A percentile compares a stretch with the other conserved stretches of the same genome.
Evolutionary conservation across 1,139 yeast species (phyloP).

Genomic region (Kodamaea sp.): DNA sequence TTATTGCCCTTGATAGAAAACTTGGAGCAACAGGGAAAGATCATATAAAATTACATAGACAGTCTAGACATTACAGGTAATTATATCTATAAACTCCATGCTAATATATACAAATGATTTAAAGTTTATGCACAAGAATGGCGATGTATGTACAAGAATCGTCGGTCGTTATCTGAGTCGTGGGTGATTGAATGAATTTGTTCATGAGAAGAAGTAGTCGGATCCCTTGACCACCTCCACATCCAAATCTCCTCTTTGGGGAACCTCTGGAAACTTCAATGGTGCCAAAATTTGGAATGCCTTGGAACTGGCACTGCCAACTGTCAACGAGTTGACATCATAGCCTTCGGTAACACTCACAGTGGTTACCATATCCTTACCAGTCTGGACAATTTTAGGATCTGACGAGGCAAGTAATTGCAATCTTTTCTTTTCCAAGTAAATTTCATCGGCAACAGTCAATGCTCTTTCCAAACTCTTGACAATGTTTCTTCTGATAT

Average conservation of each 20-base stretch:
- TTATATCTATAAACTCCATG: too few relatives aligned
- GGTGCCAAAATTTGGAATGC: slow-evolving; percentile 54
- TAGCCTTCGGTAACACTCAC: slow-evolving; percentile 60
- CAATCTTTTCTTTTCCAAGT: slow-evolving; percentile 66
- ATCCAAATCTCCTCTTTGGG: slow-evolving; percentile 82
- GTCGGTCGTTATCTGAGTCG: too few relatives aligned
- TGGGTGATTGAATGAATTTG: too few relatives aligned
- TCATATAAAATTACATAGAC: too few relatives aligned
- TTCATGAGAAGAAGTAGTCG: slow-evolving; percentile 70
- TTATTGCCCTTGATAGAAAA: slow-evolving; percentile 72
- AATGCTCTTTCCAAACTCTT: slow-evolving; percentile 56
- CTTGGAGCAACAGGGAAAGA: slow-evolving; percentile 85
- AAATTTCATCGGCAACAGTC: slow-evolving; percentile 72
- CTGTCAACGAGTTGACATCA: slow-evolving; percentile 28
- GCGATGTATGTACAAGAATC: too few relatives aligned
- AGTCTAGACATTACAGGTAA: too few relatives aligned
- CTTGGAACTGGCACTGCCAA: slow-evolving; percentile 27
- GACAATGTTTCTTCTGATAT: slow-evolving; percentile 51
- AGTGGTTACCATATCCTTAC: slow-evolving; percentile 66
- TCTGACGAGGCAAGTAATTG: slow-evolving; percentile 54
- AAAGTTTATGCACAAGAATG: too few relatives aligned
- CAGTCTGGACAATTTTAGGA: slow-evolving; percentile 51
- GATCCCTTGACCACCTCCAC: slow-evolving; percentile 72
- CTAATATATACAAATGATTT: too few relatives aligned
- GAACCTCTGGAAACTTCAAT: slow-evolving; percentile 70